Evolutionary conservation across 257 asterid species (phyloP), one percentile per base, ranked within the genome.

Genomic region (Solanum piurae): DNA sequence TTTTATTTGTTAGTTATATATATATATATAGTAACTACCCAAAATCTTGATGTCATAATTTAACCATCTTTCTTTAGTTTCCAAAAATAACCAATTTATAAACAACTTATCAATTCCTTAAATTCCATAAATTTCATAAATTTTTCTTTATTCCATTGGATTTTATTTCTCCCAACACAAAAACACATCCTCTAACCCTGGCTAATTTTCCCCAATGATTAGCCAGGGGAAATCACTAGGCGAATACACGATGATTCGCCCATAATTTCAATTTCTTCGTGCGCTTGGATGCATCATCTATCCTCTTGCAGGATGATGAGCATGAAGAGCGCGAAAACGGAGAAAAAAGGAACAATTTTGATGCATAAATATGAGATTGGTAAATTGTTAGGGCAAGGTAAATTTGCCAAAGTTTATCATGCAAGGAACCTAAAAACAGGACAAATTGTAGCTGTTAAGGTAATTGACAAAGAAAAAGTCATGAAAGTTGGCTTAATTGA

Each of bases 381-480:
- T 25, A 84, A 83, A 62, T 74, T 88, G 10, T 74, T 75, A 84
- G 79, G 42, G 4, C 80, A 38, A 88, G 89, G 85, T 21, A 86
- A 71, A 62, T 89, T 80, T 71, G 89, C 90, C 29, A 86, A 82
- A 64, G 90, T 85, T 9, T 77, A 83, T 49, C 16, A 88, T 49
- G 79, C 86, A 36, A 83, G 34, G 10, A 88, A 84, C 74, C 74
- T 88, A 2, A 52, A 83, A 55, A 83, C 77, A 10, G 85, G 85
- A 2, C 40, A 83, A 74, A 25, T 73, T 58, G 89, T 88, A 29
- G 89, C 87, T 29, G 44, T 88, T 10, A 83, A 88, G 37, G 46
- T 88, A 21, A 83, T 88, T 83, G 87, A 88, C 40, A 83, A 88
- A 55, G 89, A 83, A 84, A 83, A 88, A 40, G 84, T 88, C 1